Evolutionary conservation across 768 basidiomycete species (phyloP), one percentile per base, ranked within the genome.

Genomic region (Mycena galericulata): DNA sequence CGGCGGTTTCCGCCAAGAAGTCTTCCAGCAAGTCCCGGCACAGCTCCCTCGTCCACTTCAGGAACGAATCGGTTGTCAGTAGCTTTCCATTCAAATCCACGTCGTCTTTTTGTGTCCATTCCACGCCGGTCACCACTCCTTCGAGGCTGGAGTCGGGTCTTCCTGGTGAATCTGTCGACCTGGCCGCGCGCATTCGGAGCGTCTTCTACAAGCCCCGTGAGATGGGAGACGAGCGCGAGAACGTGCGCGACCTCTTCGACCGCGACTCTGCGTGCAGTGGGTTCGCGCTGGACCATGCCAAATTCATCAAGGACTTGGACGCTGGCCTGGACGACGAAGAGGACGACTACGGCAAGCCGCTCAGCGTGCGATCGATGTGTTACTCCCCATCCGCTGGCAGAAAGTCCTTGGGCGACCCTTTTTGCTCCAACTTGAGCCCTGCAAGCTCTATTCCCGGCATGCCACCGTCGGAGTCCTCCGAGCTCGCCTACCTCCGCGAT

Each of bases 111-210:
- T 15, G 32, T 26, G 45, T 8, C 53, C 12, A 15, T 14, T 24
- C 53, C 22, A 51, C 65, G 24, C 59, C 47, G 5, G 20, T 18
- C 30, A 29, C 29, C 29, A 46, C 54, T 12, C 50, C 57, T 14
- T 20, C 56, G 45, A 29, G 59, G 57, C 41, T 46, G 2, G 68
- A 46, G 27, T 26, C 47, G 8, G 18, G n/a, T 12, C 20, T 36
- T 26, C 5, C 60, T 7, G 34, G 27, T 12, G 34, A 49, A 18
- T 43, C 51, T 41, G 7, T 60, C 34, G 70, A 71, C 62, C 62
- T 47, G 51, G 66, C 66, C 2, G 66, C 70, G 20, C 70, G 70
- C 32, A 55, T 71, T 22, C 65, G 58, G 15, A 71, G 70, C 62
- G 66, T 50, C n/a, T 68, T 71, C 34, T 71, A 71, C 24, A 60